phyloP scores from a whole-genome alignment of 805 yeast species.

The Yueomyces sp. region DNA sequence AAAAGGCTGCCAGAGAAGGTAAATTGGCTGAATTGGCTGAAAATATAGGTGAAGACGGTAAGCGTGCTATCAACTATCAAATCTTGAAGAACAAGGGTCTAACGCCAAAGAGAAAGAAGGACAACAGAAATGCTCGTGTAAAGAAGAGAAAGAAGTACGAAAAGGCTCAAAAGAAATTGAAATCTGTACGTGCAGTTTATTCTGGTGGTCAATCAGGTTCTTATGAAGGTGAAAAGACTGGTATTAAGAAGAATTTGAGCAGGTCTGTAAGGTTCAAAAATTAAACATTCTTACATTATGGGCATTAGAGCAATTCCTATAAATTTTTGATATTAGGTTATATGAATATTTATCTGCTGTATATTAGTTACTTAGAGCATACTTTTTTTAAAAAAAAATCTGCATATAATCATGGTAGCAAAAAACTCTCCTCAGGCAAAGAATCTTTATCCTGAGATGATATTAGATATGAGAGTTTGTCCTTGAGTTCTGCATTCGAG shows the following conservation, averaged over 20 bases:
- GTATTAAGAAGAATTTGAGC: conserved; percentile 91
- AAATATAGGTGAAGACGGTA: conserved; percentile 58
- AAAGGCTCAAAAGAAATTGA: conserved; percentile 84
- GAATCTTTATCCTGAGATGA: too few species aligned
- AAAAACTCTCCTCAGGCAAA: too few species aligned
- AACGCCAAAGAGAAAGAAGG: conserved; percentile 87
- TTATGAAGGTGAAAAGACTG: conserved; percentile 89
- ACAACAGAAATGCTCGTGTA: conserved; percentile 88
- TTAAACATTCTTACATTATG: conserved; percentile 1
- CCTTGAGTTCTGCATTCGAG: conserved; percentile 1
- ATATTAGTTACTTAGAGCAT: too few species aligned
- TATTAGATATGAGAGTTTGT: conserved; percentile 1
- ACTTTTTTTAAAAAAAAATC: not conserved
- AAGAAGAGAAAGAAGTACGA: conserved; percentile 97
- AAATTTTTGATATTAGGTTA: too few species aligned
- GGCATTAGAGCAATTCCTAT: too few species aligned
- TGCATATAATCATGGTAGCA: not conserved
- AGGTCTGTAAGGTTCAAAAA: conserved; percentile 61
- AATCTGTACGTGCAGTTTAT: conserved; percentile 83
- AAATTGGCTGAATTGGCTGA: conserved; percentile 60
- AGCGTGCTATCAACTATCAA: conserved; percentile 90
- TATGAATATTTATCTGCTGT: too few species aligned
- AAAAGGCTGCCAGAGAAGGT: conserved; percentile 74
- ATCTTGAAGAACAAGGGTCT: conserved; percentile 93
- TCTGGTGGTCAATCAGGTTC: conserved; percentile 55